Base-by-base conservation (phyloP, 768 basidiomycete species). In the Pleurotus cornucopiae region DNA sequence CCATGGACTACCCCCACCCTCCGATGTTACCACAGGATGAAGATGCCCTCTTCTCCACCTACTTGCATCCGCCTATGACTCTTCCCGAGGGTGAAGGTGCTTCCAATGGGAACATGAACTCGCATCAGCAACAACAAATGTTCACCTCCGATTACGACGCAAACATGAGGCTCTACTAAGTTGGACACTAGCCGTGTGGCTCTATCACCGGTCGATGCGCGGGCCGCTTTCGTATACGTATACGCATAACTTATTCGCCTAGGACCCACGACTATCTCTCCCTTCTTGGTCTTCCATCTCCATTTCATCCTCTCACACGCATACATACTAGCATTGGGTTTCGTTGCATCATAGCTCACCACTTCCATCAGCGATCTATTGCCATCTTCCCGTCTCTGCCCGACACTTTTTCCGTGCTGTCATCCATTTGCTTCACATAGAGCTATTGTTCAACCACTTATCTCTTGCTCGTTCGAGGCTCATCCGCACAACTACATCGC, bases 1-100 rank as follows among this genome's bases (percentile, higher is more conserved):
- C 83, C 14, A 87, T 88, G 84, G 87, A 89, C 61, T 90, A 82
- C 60, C 72, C 89, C 5, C 87, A 89, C 55, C 80, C 81, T 26
- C 82, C 83, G 6, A 73, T 83, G 76, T 70, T 79, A 47, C 71
- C 79, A n/a, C 76, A 77, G 20, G 87, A 88, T 45, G 88, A 89
- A 49, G 86, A 87, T 18, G 77, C 73, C 56, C 68, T 89, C 41
- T 78, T 80, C 56, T 77, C 76, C 40, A 63, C 76, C 14, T 80
- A 73, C 58, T 58, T 80, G 56, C 77, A 78, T 56, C 76, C 75
- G 4, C 77, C 75, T 0, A 79, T 76, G 77, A 67, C 69, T 5
- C 65, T 73, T 21, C 71, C 74, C 5, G 73, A 76, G 46, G 75
- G 75, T 4, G 53, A 57, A 44, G n/a, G 46, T 38, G 26, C 14